A percentile compares a stretch with the other conserved stretches of the same genome.
Evolutionary conservation across 768 basidiomycete genomes (phyloP).

Genomic region (Sistotremastrum niveocremeum): DNA sequence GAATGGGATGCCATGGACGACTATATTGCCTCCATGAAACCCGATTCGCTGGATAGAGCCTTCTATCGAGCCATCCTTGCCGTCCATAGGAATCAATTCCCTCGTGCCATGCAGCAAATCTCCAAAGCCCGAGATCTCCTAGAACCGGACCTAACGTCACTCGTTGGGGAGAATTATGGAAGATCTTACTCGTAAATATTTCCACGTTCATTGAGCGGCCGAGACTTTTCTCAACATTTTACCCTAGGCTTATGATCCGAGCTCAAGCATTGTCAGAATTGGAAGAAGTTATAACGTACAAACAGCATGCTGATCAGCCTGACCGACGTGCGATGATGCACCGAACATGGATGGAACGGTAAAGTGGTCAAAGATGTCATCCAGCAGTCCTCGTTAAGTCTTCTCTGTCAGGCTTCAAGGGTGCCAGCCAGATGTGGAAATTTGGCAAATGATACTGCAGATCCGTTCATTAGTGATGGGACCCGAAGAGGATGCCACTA

Average conservation of each 20-base stretch:
- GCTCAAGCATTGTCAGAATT: slow-evolving; percentile 98
- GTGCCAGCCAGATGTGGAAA: slow-evolving; percentile 96
- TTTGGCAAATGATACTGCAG: slow-evolving; percentile 96
- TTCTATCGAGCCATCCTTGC: slow-evolving; percentile 95
- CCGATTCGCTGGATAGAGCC: slow-evolving; percentile 83
- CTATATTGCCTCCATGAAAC: slow-evolving; percentile 87
- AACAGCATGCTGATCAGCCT: slow-evolving; percentile 86
- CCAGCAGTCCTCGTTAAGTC: neutral
- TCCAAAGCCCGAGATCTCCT: slow-evolving; percentile 85
- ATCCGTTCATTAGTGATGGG: slow-evolving; percentile 87
- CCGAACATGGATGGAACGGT: slow-evolving; percentile 98
- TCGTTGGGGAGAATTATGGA: slow-evolving; percentile 95
- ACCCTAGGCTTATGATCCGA: slow-evolving; percentile 75
- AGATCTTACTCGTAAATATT: slow-evolving; percentile 79
- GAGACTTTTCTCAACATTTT: slow-evolving; percentile 4
- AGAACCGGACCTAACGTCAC: slow-evolving; percentile 79
- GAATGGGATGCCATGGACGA: slow-evolving; percentile 99
- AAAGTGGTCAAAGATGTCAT: neutral
- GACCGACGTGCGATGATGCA: slow-evolving; percentile 84
- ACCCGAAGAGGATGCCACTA: slow-evolving; percentile 87
- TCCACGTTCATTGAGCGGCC: slow-evolving; percentile 1
- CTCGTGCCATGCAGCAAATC: slow-evolving; percentile 80
- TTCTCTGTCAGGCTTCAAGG: slow-evolving; percentile 57
- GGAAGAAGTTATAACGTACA: slow-evolving; percentile 94
- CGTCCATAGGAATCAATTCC: slow-evolving; percentile 93